phyloP scores from a whole-genome alignment of 345 rosid genomes.

The Aquilaria yunnanensis region DNA sequence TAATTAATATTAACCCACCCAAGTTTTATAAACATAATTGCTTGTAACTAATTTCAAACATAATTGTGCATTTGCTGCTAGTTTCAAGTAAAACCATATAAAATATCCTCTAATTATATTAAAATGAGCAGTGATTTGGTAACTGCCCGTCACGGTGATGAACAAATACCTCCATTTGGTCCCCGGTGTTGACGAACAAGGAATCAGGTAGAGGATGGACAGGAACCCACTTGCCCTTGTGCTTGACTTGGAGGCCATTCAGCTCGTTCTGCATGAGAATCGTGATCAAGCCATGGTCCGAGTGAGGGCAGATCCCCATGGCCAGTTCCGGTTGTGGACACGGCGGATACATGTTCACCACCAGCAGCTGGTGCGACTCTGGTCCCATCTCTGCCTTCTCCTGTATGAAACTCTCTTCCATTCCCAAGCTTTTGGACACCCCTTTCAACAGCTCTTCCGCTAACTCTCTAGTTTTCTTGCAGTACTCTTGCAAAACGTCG shows the following conservation, averaged over 20 bases:
- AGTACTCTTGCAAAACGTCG: slow-evolving; percentile 18
- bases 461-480: slow-evolving; percentile 20
- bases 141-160: not conserved
- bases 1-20: too few species aligned
- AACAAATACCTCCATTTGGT: slow-evolving; percentile 31
- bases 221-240: slow-evolving; percentile 26
- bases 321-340: slow-evolving; percentile 34
- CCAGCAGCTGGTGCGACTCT: slow-evolving; percentile 19
- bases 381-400: slow-evolving; percentile 16
- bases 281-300: slow-evolving; percentile 32
- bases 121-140: too few species aligned
- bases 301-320: slow-evolving; percentile 37
- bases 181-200: slow-evolving; percentile 28
- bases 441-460: slow-evolving; percentile 26
- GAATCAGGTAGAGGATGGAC: slow-evolving; percentile 16
- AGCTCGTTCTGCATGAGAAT: slow-evolving; percentile 24
- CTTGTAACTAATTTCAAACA: too few species aligned
- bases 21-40: too few species aligned
- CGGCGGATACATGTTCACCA: slow-evolving; percentile 29
- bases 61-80: not conserved
- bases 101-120: not conserved
- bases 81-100: not conserved
- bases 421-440: slow-evolving; percentile 25
- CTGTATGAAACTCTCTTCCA: slow-evolving; percentile 19
- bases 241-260: slow-evolving; percentile 21